phyloP scores from a whole-genome alignment of 1,284 basidiomycete species.

The Ustanciosporium gigantosporum region DNA sequence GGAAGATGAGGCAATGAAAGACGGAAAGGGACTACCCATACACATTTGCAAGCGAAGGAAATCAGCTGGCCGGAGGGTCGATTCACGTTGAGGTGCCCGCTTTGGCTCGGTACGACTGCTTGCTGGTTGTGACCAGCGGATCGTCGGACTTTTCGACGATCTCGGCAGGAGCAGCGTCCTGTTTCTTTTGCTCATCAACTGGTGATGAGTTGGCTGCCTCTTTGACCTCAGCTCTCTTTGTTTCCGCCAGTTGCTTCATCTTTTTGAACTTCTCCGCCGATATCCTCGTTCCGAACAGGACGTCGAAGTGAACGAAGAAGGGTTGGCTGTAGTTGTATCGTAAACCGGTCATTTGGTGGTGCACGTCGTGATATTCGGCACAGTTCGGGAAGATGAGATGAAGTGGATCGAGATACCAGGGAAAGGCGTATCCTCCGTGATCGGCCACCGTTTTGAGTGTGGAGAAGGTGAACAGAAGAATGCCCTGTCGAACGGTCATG shows the following conservation, averaged over 20 bases:
- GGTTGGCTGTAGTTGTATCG: constrained; percentile 96
- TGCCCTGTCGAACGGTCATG: constrained; percentile 77
- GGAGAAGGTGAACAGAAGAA: constrained; percentile 79
- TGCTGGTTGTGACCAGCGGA: constrained; percentile 31
- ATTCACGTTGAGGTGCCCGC: constrained; percentile 31
- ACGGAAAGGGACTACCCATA: neutral
- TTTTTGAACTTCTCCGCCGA: constrained; percentile 58
- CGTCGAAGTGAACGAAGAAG: constrained; percentile 68
- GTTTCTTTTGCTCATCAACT: constrained; percentile 1
- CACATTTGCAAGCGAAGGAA: neutral
- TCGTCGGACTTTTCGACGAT: constrained; percentile 17
- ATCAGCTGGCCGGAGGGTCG: neutral
- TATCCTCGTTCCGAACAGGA: constrained; percentile 78
- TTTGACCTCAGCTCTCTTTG: constrained; percentile 17
- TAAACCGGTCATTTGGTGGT: constrained; percentile 89
- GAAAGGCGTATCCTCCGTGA: constrained; percentile 88
- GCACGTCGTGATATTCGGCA: constrained; percentile 97
- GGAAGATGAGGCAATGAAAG: neutral
- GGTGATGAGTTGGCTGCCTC: neutral
- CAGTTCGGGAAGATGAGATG: constrained; percentile 89
- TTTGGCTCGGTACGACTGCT: constrained; percentile 30
- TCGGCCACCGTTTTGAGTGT: constrained; percentile 96
- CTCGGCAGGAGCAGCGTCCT: constrained; percentile 21
- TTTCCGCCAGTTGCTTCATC: constrained; percentile 40
- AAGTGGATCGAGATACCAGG: constrained; percentile 74